Conservation (phyloP, 148 eudicot species). For the Amaranthus palmeri region DNA sequence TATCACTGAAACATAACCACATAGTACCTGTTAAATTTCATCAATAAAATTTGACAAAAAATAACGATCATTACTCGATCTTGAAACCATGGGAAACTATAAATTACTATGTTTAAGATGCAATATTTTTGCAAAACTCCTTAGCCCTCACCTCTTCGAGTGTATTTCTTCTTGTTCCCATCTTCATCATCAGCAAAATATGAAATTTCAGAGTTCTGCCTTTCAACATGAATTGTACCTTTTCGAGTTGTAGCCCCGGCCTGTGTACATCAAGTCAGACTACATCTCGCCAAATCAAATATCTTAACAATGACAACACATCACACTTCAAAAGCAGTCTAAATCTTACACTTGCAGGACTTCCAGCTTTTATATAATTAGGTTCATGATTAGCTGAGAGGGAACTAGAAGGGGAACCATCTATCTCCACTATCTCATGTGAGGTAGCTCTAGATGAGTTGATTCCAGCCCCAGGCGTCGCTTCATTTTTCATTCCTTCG, state of each 20-base stretch:
- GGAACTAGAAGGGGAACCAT: constrained; percentile 48
- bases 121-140: constrained; percentile 9
- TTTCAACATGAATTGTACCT: constrained; percentile 61
- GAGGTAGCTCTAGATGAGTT: constrained; percentile 31
- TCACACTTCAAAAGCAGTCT: constrained; percentile 3
- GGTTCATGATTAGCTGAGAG: constrained; percentile 47
- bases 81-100: neutral
- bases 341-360: constrained; percentile 77
- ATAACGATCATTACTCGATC: neutral
- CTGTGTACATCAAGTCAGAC: constrained; percentile 37
- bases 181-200: constrained; percentile 98
- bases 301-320: neutral
- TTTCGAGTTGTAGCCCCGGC: constrained; percentile 89
- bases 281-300: neutral
- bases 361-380: constrained; percentile 48
- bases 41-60: neutral
- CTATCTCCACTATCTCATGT: constrained; percentile 69
- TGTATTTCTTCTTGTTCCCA: constrained; percentile 73
- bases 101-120: neutral
- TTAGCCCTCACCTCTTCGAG: constrained; percentile 56
- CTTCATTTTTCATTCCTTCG: constrained; percentile 29
- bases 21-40: neutral
- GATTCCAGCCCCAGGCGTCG: constrained; percentile 31
- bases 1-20: neutral
- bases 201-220: constrained; percentile 77